Base-by-base conservation (phyloP, 1,284 basidiomycete genomes). In the Schizophyllum amplum region DNA sequence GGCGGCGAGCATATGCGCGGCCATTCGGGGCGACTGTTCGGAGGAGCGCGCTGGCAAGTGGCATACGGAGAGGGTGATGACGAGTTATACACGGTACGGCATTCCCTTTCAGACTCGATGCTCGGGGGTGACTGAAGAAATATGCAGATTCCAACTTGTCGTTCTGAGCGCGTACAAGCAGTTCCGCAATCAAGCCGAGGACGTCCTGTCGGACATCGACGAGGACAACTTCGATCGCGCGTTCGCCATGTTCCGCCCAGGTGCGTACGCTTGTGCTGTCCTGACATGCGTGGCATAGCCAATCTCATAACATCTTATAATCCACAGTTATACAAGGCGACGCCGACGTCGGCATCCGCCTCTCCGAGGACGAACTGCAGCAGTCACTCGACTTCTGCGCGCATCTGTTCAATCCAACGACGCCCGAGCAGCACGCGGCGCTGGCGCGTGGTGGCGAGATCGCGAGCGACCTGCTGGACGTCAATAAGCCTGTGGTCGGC, bases 161-260 rank as follows among this genome's bases (percentile, higher is more conserved):
- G 85, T 87, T n/a, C 69, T 86, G 24, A 83, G 83, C 60, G 84
- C 84, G 63, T 87, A 87, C 69, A 86, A 85, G 68, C 85, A 87
- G 65, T 86, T 87, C 53, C 77, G 80, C 11, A 74, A 82, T 1
- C 83, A 86, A 64, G 73, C 71, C 23, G 68, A 68, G n/a, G 74
- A 78, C 59, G 75, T 86, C 17, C 73, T 87, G 24, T 77, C 75
- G 1, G 84, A 86, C 61, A 73, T 86, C 42, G 76, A 81, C 55
- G 82, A 86, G 64, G 79, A 83, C 62, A 86, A 83, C 63, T 87
- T 83, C 61, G 84, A 87, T 66, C 78, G 80, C 53, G 84, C 84
- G 21, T 86, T 87, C 65, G 66, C 76, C 13, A 79, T 78, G 65
- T 71, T 87, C 54, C 71, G 84, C 27, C 84, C 84, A 56, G 77